Percentiles rank a stretch among this genome's conserved stretches.
phyloP scores from a whole-genome alignment of 2,329 filamentous ascomycete genomes.

The Epichloe festucae region DNA sequence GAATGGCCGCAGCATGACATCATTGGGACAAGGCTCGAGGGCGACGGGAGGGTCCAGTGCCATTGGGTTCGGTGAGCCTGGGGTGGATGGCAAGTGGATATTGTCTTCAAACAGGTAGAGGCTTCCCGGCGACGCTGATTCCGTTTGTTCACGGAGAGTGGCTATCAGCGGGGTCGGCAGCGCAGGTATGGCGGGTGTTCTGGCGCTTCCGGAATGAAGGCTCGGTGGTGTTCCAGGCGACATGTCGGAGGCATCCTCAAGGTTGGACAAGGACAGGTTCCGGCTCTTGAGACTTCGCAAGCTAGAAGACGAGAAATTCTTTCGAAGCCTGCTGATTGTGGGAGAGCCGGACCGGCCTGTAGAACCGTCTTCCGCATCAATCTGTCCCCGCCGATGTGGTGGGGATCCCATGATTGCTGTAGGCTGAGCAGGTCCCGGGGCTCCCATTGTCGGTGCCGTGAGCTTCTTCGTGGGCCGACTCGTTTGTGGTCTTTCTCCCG shows the following conservation, averaged over 20 bases:
- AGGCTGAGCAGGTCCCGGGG: constrained; percentile 2
- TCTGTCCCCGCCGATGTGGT: constrained; percentile 18
- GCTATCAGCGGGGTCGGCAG: constrained; percentile 55
- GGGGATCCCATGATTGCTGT: constrained; percentile 16
- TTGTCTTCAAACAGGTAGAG: constrained; percentile 75
- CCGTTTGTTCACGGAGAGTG: constrained; percentile 45
- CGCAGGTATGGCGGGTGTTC: constrained; percentile 38
- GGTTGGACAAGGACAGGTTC: constrained; percentile 54
- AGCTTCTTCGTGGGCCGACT: not conserved
- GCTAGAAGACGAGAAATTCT: constrained; percentile 60
- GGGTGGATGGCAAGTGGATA: constrained; percentile 54
- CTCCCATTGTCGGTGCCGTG: constrained; percentile 3
- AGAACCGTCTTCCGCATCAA: constrained; percentile 24
- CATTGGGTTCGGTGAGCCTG: constrained; percentile 53
- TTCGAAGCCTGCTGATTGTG: constrained; percentile 36
- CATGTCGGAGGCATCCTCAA: constrained; percentile 49
- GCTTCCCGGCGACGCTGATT: constrained; percentile 49
- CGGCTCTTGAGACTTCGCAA: constrained; percentile 59
- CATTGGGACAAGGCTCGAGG: constrained; percentile 83
- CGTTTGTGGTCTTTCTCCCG: constrained; percentile 4
- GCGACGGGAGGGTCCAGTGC: constrained; percentile 56
- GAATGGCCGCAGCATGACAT: constrained; percentile 82
- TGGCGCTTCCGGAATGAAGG: constrained; percentile 47
- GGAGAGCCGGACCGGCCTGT: constrained; percentile 40
- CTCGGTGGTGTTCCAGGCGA: constrained; percentile 66